Base-by-base conservation (phyloP, 2,329 filamentous ascomycete species). In the Diaporthe sp. region DNA sequence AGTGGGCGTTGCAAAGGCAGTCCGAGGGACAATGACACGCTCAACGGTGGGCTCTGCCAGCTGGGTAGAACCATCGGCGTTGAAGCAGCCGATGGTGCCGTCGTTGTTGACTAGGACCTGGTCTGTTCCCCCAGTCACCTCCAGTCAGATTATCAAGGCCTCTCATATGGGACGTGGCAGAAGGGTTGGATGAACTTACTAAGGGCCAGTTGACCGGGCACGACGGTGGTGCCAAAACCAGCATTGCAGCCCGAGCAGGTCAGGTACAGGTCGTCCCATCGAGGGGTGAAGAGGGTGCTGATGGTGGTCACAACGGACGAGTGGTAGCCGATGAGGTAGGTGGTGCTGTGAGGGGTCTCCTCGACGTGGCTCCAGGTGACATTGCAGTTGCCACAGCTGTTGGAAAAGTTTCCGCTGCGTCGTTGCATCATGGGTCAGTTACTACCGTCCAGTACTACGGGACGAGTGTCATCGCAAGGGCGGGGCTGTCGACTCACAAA, bases 1-100 rank as follows among this genome's bases (percentile, higher is more conserved):
- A 25, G 44, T 72, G 20, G 71, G 58, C 31, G 17, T 70, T 13
- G 65, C n/a, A 39, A 55, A 55, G 37, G 31, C 71, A 63, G 57
- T 55, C 9, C 13, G 58, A 42, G 57, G 44, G 25, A 37, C 34
- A 31, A 10, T 31, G 57, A 25, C 47, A 51, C 58, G 31, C 44
- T 31, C 71, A 42, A 37, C 37, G 4, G 17, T 39, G n/a, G 57
- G 57, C 42, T 61, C 28, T 47, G 71, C 58, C 13, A 9, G 15
- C 47, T 72, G 71, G 25, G 57, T 44, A 25, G 71, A 37, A 9
- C 85, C 85, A 15, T 80, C 71, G 44, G 81, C 80, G 49, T 79
- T 79, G 76, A 83, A 86, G 79, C 85, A 87, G 22, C 83, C 84
- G 67, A 85, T 77, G n/a, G 77, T 77, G 7, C 85, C 85, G 57